A percentile compares a stretch with the other conserved stretches of the same genome.
Conservation (phyloP, 441 rosid genomes). For the Syzygium malaccense region DNA sequence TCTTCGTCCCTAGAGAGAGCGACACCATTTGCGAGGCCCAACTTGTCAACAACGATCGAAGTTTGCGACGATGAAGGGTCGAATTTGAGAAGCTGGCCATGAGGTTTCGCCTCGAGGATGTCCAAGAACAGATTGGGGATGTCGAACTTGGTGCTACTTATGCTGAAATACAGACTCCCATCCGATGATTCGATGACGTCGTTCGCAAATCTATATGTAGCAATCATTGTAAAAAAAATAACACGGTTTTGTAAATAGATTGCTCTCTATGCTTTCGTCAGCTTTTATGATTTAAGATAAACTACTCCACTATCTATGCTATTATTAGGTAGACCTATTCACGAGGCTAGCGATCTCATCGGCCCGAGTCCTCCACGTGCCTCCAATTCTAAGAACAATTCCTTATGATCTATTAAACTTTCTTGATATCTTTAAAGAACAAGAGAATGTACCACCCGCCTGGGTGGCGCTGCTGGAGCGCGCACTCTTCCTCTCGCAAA, state of each 20-base stretch:
- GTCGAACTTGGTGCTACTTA: constrained; percentile 36
- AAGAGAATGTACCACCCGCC: background rate
- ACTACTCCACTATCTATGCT: background rate
- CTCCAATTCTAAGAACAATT: background rate
- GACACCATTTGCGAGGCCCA: constrained; percentile 38
- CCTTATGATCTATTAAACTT: background rate
- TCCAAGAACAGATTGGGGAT: constrained; percentile 28
- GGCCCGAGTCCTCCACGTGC: background rate
- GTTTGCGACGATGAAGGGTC: constrained; percentile 23
- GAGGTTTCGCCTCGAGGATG: constrained; percentile 37
- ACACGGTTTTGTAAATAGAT: background rate
- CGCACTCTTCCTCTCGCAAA: too few species aligned
- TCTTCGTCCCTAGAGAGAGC: constrained; percentile 37
- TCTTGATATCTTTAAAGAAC: background rate
- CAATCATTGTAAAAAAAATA: background rate
- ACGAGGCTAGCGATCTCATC: background rate
- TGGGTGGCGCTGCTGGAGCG: too few species aligned
- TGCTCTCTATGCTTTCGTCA: background rate
- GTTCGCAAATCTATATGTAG: constrained; percentile 17
- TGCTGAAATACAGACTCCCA: constrained; percentile 39
- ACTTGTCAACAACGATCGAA: constrained; percentile 20
- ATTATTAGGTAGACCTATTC: background rate
- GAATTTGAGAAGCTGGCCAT: constrained; percentile 39
- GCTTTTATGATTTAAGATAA: background rate
- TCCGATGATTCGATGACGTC: constrained; percentile 33